Evolutionary conservation across 2,329 filamentous ascomycete species (phyloP).

Genomic region (Cercospora berteroae): DNA sequence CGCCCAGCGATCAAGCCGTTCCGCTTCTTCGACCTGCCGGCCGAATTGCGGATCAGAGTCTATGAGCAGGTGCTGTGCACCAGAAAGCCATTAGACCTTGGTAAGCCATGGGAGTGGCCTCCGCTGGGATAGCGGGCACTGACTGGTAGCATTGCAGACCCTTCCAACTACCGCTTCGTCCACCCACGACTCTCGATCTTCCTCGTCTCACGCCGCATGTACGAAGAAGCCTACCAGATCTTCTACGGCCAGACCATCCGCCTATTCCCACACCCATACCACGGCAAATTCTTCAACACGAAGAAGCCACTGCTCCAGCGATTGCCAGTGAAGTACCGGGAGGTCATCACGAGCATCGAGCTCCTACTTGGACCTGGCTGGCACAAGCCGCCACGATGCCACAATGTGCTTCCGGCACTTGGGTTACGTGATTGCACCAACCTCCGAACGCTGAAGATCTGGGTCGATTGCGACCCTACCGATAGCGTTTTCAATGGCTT

Average conservation of each 20-base stretch:
- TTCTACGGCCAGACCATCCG: constrained; percentile 67
- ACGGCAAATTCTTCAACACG: constrained; percentile 67
- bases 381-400: constrained; percentile 66
- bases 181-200: constrained; percentile 58
- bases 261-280: constrained; percentile 64
- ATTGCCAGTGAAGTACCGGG: constrained; percentile 60
- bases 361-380: constrained; percentile 72
- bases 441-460: constrained; percentile 61
- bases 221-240: constrained; percentile 61
- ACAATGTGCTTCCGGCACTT: constrained; percentile 65
- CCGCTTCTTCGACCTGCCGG: constrained; percentile 65
- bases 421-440: constrained; percentile 62
- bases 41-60: constrained; percentile 67
- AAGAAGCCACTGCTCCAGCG: constrained; percentile 70
- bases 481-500: constrained; percentile 65
- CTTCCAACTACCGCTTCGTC: constrained; percentile 63
- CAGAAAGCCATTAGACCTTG: constrained; percentile 61
- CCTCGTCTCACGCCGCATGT: constrained; percentile 59
- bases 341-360: constrained; percentile 62
- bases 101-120: constrained; percentile 21
- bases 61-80: constrained; percentile 63
- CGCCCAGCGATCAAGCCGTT: constrained; percentile 47
- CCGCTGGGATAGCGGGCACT: neutral
- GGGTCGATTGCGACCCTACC: constrained; percentile 70
- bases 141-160: constrained; percentile 45